A percentile compares a stretch with the other conserved stretches of the same genome.
These are phyloP conservation scores for Pichia cabralensis DNA, from an alignment of 805 yeast species.

Conservation along the genomic window DNA sequence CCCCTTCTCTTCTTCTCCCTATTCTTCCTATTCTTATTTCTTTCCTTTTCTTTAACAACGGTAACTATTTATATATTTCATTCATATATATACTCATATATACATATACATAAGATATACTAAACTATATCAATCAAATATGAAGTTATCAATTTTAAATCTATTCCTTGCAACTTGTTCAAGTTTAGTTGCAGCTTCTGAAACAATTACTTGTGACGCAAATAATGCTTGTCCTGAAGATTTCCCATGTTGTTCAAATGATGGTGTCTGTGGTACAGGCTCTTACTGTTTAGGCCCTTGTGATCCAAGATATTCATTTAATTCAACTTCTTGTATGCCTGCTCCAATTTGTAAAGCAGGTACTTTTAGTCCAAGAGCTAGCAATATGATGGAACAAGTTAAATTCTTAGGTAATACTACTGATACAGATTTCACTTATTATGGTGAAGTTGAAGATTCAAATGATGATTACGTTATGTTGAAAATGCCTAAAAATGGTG, in stretches of 20 bases:
- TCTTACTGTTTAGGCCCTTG: slow-evolving; percentile 77
- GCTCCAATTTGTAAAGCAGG: slow-evolving; percentile 61
- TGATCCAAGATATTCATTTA: slow-evolving; percentile 63
- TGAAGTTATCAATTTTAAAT: not conserved
- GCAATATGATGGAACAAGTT: slow-evolving; percentile 16
- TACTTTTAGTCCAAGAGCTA: slow-evolving; percentile 31
- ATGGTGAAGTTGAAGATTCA: slow-evolving; percentile 47
- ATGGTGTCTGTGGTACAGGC: slow-evolving; percentile 42
- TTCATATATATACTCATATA: too few species aligned
- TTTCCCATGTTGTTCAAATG: slow-evolving; percentile 74
- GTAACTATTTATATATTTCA: too few species aligned
- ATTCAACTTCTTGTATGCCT: slow-evolving; percentile 69
- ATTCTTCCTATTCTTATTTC: too few species aligned
- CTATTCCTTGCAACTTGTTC: not conserved
- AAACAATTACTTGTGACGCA: slow-evolving; percentile 41
- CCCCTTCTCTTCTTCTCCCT: too few species aligned
- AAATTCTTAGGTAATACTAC: slow-evolving; percentile 56
- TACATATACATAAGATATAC: too few species aligned
- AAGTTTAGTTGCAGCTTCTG: not conserved
- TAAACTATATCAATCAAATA: too few species aligned
- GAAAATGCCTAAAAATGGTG: slow-evolving; percentile 68
- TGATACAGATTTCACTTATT: slow-evolving; percentile 59
- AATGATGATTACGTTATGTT: slow-evolving; percentile 49
- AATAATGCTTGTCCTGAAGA: slow-evolving; percentile 59
- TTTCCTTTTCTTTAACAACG: too few species aligned